Evolutionary conservation across 2,329 filamentous ascomycete genomes (phyloP), one percentile per base, ranked within the genome.

Genomic region (Nothopassalora personata): DNA sequence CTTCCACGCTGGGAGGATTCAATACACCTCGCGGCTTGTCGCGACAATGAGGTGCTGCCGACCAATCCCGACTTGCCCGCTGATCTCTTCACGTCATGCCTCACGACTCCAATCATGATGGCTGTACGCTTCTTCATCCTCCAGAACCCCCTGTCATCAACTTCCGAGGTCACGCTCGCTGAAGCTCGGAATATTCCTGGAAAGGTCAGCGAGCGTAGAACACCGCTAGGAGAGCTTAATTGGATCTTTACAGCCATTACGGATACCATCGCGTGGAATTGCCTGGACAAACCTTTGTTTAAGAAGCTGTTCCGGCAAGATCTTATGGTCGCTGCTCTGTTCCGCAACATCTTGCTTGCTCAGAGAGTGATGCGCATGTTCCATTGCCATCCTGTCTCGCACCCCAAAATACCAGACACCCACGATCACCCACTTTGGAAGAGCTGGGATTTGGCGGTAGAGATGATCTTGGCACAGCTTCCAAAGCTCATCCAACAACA

Each of bases 181-280:
- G 85, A 93, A 67, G 92, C 93, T 46, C 89, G 91, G 73, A 90
- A 91, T 69, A 88, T 99, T 18, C 92, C 93, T 2, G 94, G 94
- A 34, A 87, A 91, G 62, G 83, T 97, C 46, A 93, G 96, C 71
- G 94, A 99, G 75, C 84, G 94, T 60, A 83, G 94, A 70, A 97
- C 94, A 53, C 94, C 94, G 8, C 82, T 99, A 34, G 94, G 94
- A 62, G 94, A 99, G 76, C 80, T 99, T 13, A 99, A 99, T 71
- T 99, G 94, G 94, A 99, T 99, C 36, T 97, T 99, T 71, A 99
- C 94, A 0, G 94, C 94, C 56, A 97, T 99, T 65, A 99, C 94
- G 0, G 94, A 99, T 72, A 97, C 93, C 1, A 99, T 99, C 68
- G 94, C 94, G 0, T 99, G 94, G 94, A 97, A 96, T 33, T 95